Evolutionary conservation across 2,329 filamentous ascomycete genomes (phyloP).

Genomic region (Scedosporium minutisporum): DNA sequence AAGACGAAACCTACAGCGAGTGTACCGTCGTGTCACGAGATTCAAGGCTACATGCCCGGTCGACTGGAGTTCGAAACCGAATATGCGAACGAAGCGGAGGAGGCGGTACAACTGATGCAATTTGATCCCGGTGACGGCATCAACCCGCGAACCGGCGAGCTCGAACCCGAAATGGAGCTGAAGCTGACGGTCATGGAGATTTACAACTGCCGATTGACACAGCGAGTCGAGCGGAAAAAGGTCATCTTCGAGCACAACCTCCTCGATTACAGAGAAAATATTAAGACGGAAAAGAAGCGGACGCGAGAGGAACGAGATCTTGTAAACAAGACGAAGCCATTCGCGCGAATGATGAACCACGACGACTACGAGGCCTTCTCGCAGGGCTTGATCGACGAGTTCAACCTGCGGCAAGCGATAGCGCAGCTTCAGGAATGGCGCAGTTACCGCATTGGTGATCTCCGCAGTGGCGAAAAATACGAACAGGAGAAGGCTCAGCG

Average conservation of each 20-base stretch:
- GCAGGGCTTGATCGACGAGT: constrained; percentile 78
- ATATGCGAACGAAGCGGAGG: constrained; percentile 94
- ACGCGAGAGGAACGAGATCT: constrained; percentile 92
- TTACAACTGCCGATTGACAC: constrained; percentile 85
- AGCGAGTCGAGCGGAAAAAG: constrained; percentile 88
- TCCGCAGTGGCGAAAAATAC: constrained; percentile 83
- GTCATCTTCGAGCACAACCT: constrained; percentile 93
- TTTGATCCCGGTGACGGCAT: constrained; percentile 94
- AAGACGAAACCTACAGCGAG: constrained; percentile 95
- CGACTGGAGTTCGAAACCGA: constrained; percentile 96
- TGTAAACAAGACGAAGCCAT: constrained; percentile 88
- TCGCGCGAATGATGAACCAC: constrained; percentile 92
- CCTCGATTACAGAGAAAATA: constrained; percentile 88
- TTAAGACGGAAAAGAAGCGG: constrained; percentile 80
- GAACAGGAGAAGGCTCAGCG: constrained; percentile 77
- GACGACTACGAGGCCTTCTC: constrained; percentile 81
- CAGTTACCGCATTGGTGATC: constrained; percentile 69
- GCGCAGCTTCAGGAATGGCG: constrained; percentile 90
- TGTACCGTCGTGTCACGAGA: constrained; percentile 93
- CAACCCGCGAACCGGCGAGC: constrained; percentile 70
- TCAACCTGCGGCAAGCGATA: constrained; percentile 85
- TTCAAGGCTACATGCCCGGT: constrained; percentile 97
- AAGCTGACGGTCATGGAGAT: constrained; percentile 98
- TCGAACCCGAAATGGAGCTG: constrained; percentile 92
- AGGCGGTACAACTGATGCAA: constrained; percentile 95